Base-by-base conservation (phyloP, 805 yeast species). In the Saccharomyces kudriavzevii region DNA sequence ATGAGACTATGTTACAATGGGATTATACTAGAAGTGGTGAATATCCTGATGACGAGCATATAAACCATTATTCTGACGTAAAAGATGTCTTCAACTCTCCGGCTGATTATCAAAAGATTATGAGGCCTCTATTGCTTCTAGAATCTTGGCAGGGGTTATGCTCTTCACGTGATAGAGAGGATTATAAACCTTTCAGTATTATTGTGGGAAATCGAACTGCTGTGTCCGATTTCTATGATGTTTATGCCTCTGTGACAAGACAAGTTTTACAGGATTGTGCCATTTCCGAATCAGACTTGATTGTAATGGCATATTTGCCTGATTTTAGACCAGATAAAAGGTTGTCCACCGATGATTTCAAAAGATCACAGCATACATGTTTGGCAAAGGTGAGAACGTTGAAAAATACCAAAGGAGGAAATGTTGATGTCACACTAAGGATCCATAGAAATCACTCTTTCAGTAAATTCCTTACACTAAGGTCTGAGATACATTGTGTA, bases 121-220 rank as follows among this genome's bases (percentile, higher is more conserved):
- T 89, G 68, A 87, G 84, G 59, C 99, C 99, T 0, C 74, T 94
- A 46, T 72, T 94, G 47, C 71, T 91, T 65, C 70, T 92, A 45
- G 99, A 94, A 70, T 87, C 96, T 58, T 95, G 98, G 97, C 96
- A 91, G 63, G 86, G 89, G 0, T 79, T 94, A 27, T 85, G 83
- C 58, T 77, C 88, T 4, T 82, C 94, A 0, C 83, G 86, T 57
- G 81, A 81, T 49, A 81, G 87, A 17, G 71, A 73, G 14, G 79
- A 78, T 9, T 63, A 64, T 35, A 70, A 61, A 4, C 90, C 96
- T 0, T 85, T 91, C 65, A 77, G 77, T 29, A 60, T 91, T 2
- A 72, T 80, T 2, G 73, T 91, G 20, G 97, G 96, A 3, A 87
- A 89, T 35, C 78, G 97, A 60, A 80, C 89, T 1, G 82, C 88